Evolutionary conservation across 78 protist species (phyloP).

Genomic region (Cavenderia fasciculata): DNA sequence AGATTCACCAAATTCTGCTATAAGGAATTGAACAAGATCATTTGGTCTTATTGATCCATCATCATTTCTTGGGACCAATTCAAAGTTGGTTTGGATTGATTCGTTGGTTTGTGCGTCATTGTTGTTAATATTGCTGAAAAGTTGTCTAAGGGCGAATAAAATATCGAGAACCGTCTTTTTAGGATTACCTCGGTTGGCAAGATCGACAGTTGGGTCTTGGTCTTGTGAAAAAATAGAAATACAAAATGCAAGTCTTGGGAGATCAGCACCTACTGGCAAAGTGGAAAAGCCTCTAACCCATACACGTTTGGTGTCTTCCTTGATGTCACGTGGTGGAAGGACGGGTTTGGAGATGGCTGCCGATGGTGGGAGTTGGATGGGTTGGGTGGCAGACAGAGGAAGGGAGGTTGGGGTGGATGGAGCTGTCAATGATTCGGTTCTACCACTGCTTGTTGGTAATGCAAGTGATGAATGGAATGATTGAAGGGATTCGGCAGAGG

Average conservation of each 20-base stretch:
- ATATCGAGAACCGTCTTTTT: conserved; percentile 27
- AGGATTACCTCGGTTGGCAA: neutral
- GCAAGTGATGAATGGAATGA: neutral
- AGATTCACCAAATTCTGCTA: conserved; percentile 1
- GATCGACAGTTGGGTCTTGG: neutral
- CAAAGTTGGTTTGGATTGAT: neutral
- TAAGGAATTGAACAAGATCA: neutral
- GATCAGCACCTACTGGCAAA: conserved; percentile 58
- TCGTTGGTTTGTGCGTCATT: neutral
- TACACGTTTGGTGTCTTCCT: conserved; percentile 44
- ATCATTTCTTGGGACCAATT: neutral
- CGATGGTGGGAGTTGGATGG: conserved; percentile 9
- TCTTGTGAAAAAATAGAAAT: conserved; percentile 20
- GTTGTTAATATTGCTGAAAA: neutral
- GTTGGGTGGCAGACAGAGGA: neutral
- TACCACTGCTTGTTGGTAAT: neutral
- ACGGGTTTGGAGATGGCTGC: neutral
- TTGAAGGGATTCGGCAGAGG: neutral
- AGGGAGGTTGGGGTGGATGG: conserved; percentile 6
- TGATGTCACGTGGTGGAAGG: neutral
- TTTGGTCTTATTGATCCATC: neutral
- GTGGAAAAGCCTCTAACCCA: conserved; percentile 18
- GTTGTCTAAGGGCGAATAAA: neutral
- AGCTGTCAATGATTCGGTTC: neutral
- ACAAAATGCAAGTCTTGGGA: conserved; percentile 54